Evolutionary conservation across 225 moss, liverwort and hornwort genomes (phyloP).

Genomic region (Antitrichia curtipendula): DNA sequence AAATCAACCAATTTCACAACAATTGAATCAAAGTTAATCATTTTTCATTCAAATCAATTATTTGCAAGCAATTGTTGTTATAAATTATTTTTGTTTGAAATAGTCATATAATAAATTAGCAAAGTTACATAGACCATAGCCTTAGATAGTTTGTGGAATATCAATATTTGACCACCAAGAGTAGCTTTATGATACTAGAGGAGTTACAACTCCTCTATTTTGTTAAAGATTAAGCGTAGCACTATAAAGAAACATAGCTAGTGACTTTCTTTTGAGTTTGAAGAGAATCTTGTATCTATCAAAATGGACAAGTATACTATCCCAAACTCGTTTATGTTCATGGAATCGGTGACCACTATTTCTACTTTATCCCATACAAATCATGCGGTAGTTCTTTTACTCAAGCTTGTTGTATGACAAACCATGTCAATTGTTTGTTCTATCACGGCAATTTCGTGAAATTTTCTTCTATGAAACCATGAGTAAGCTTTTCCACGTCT

Average conservation of each 20-base stretch:
- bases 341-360: not conserved
- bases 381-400: not conserved
- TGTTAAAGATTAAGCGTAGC: too few relatives aligned
- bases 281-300: too few relatives aligned
- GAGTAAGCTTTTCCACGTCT: too few relatives aligned
- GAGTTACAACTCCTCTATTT: too few relatives aligned
- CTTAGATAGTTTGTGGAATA: not conserved
- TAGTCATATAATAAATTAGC: not conserved
- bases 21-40: not conserved
- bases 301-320: not conserved
- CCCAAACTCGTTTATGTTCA: not conserved
- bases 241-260: fast-evolving
- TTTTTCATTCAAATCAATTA: not conserved
- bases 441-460: not conserved
- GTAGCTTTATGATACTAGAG: too few relatives aligned
- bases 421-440: not conserved
- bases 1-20: not conserved
- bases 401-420: not conserved
- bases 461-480: too few relatives aligned
- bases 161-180: too few relatives aligned
- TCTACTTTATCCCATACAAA: fast-evolving
- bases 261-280: too few relatives aligned
- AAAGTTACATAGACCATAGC: not conserved
- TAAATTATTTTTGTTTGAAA: not conserved
- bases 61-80: not conserved